phyloP scores from a whole-genome alignment of 2,329 filamentous ascomycete species.

The Graphium sp. region DNA sequence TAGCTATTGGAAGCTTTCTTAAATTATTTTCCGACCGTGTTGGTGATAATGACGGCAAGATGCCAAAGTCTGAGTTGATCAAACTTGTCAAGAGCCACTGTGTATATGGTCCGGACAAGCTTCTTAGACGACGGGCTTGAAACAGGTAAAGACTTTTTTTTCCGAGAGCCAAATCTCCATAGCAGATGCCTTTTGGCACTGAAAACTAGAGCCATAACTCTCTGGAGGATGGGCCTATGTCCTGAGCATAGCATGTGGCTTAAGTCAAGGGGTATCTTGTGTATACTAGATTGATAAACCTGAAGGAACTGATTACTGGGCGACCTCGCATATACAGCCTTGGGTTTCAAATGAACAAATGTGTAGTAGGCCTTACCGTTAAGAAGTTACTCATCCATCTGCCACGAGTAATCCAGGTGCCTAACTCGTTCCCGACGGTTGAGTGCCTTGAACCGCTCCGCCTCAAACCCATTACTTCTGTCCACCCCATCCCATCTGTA shows the following conservation, averaged over 20 bases:
- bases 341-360: too few relatives aligned
- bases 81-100: constrained; percentile 38
- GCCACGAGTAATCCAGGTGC: constrained; percentile 80
- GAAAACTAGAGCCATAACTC: too few relatives aligned
- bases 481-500: constrained; percentile 97
- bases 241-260: too few relatives aligned
- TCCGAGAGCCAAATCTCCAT: too few relatives aligned
- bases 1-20: constrained; percentile 35
- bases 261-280: too few relatives aligned
- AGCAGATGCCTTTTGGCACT: too few relatives aligned
- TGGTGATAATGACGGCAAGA: constrained; percentile 30
- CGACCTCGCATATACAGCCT: too few relatives aligned
- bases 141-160: too few relatives aligned
- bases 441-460: constrained; percentile 75
- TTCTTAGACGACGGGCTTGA: constrained; percentile 23
- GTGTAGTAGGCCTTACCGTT: too few relatives aligned
- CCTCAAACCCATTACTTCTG: constrained; percentile 83
- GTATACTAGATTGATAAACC: too few relatives aligned
- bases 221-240: too few relatives aligned
- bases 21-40: constrained; percentile 36
- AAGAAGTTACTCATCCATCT: constrained; percentile 67
- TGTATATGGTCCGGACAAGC: constrained; percentile 36
- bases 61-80: constrained; percentile 38
- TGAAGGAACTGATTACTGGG: too few relatives aligned
- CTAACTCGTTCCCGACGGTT: constrained; percentile 64